Evolutionary conservation across 768 basidiomycete genomes (phyloP), one percentile per base, ranked within the genome.

Genomic region (Hygrophoropsis aurantiaca): DNA sequence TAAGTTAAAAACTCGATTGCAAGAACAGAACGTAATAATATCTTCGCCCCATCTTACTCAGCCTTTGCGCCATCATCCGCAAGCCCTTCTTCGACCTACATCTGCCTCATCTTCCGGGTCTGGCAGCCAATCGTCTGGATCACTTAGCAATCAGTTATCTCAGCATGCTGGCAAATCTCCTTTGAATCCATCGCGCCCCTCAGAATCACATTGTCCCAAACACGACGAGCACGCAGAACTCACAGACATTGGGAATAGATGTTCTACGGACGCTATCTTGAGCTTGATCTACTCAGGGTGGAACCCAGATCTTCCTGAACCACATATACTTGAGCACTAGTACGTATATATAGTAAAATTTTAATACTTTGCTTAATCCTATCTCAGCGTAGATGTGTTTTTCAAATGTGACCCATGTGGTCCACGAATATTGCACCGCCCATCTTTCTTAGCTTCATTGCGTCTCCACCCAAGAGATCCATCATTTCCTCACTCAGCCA

Each of bases 391-490:
- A 59, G 89, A 93, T 27, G 73, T 87, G 10, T 97, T 93, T 69
- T 97, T 95, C 67, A 81, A 81, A 60, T 85, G 84, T 57, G 91
- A 94, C 62, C 91, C 92, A 35, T 91, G 90, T 58, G 83, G 88
- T 38, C 85, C 91, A 20, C 80, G 89, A 38, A 82, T 94, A 42
- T 71, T 97, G 27, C 91, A 95, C 61, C 80, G 82, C 9, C 80
- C 85, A 11, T 84, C 87, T 8, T 90, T 97, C 64, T 67, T 92
- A 20, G 77, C 87, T 13, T 85, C 89, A 3, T 78, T 95, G 78
- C 80, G 79, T 54, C 71, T 93, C 37, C 81, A 90, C 41, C 91
- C 94, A 3, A 77, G 80, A 47, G 87, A 92, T 61, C 80, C 84
- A 7, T 79, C 80, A 33, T 97, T 95, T 60, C 94, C 94, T 25